Conservation (phyloP, 768 basidiomycete species). For the Roridomyces roridus region DNA sequence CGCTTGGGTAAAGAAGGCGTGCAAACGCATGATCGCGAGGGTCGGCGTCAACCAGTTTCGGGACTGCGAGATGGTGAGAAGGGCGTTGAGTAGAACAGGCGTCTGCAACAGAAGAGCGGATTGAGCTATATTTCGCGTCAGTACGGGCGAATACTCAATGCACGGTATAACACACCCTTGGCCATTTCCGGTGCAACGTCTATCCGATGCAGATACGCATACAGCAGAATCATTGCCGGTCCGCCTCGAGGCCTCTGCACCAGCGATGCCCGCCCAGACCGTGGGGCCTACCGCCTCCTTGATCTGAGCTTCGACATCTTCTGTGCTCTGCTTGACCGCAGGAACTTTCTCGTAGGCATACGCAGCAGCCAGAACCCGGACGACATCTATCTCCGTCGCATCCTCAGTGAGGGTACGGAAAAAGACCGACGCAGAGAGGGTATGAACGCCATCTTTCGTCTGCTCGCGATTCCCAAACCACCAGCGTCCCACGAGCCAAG, state of each 20-base stretch:
- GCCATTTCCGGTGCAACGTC: conserved; percentile 58
- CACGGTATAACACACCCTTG: conserved; percentile 58
- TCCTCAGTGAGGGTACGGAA: conserved; percentile 90
- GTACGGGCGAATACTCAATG: background rate
- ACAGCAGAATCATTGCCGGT: conserved; percentile 77
- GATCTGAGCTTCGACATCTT: conserved; percentile 59
- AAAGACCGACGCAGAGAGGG: conserved; percentile 81
- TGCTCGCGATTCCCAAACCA: conserved; percentile 92
- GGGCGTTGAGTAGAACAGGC: conserved; percentile 75
- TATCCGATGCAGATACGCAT: conserved; percentile 83
- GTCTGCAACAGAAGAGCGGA: conserved; percentile 69
- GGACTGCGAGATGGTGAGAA: conserved; percentile 82
- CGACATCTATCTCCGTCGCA: conserved; percentile 71
- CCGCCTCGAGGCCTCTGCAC: conserved; percentile 45
- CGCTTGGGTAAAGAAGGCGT: conserved; percentile 86
- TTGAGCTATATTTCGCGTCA: conserved; percentile 62
- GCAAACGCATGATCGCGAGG: conserved; percentile 79
- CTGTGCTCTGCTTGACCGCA: conserved; percentile 32
- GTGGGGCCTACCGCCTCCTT: conserved; percentile 52
- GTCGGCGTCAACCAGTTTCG: conserved; percentile 91
- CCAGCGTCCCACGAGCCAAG: conserved; percentile 90
- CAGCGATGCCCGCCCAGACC: conserved; percentile 56
- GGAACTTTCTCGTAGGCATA: conserved; percentile 61
- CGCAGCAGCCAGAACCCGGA: conserved; percentile 72
- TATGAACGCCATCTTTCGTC: conserved; percentile 92